phyloP scores from a whole-genome alignment of 805 yeast species.

The Yarrowia divulgata region DNA sequence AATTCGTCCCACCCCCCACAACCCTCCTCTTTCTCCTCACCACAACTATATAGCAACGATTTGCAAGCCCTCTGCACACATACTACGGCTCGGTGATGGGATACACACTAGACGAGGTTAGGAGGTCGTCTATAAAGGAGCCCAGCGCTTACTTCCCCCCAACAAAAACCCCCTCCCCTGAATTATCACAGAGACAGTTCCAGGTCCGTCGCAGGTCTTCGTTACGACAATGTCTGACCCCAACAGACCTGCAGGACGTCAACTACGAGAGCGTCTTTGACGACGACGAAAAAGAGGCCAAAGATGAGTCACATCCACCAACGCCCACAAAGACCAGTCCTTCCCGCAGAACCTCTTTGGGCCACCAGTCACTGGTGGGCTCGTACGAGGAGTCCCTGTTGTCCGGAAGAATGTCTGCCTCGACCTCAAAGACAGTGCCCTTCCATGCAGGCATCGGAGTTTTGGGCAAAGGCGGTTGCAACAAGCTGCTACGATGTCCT shows the following conservation, averaged over 20 bases:
- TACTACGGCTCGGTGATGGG: slow-evolving; percentile 27
- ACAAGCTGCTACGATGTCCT: slow-evolving; percentile 44
- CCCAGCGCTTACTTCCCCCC: slow-evolving; percentile 8
- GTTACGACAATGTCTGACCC: slow-evolving; percentile 28
- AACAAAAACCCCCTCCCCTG: slow-evolving; percentile 26
- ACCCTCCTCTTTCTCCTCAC: slow-evolving; percentile 8
- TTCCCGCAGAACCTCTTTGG: slow-evolving; percentile 25
- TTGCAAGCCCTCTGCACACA: slow-evolving; percentile 4
- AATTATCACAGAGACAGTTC: slow-evolving; percentile 22
- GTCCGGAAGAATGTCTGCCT: slow-evolving; percentile 48
- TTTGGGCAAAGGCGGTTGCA: slow-evolving; percentile 45
- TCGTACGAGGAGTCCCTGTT: slow-evolving; percentile 50
- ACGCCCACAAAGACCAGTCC: slow-evolving; percentile 4
- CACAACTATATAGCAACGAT: slow-evolving; percentile 7
- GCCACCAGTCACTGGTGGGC: slow-evolving; percentile 47
- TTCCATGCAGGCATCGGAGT: slow-evolving; percentile 47
- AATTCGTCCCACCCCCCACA: slow-evolving; percentile 18
- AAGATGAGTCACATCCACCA: slow-evolving; percentile 10
- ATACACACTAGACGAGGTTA: slow-evolving; percentile 33
- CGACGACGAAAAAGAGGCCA: slow-evolving; percentile 24
- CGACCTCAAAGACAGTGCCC: slow-evolving; percentile 45
- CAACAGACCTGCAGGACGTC: slow-evolving; percentile 24
- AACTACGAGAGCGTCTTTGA: slow-evolving; percentile 31
- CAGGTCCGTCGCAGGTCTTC: slow-evolving; percentile 36
- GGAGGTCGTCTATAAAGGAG: slow-evolving; percentile 23